phyloP scores from a whole-genome alignment of 805 yeast species.

The Schwanniomyces pseudopolymorphus region DNA sequence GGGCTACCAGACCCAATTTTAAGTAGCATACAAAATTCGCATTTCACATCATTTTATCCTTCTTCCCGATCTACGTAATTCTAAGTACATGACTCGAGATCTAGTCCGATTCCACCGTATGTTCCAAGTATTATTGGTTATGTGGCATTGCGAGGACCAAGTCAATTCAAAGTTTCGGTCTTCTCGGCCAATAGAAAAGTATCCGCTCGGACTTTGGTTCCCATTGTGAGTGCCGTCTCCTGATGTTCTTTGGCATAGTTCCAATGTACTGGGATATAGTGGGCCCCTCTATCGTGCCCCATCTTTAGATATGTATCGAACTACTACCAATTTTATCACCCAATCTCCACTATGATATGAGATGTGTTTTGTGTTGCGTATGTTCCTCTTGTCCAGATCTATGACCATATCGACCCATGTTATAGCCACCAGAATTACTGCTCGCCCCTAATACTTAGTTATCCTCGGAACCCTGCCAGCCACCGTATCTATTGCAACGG shows the following conservation, averaged over 20 bases:
- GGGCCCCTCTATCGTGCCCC: not conserved
- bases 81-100: too few species aligned
- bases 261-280: not conserved
- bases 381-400: not conserved
- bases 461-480: not conserved
- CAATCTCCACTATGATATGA: not conserved
- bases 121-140: not conserved
- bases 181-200: not conserved
- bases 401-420: too few species aligned
- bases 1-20: conserved; percentile 43
- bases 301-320: not conserved
- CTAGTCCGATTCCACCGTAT: too few species aligned
- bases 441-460: not conserved
- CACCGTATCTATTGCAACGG: not conserved
- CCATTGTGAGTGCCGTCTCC: not conserved
- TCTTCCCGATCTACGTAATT: not conserved
- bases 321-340: not conserved
- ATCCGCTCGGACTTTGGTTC: not conserved
- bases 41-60: not conserved
- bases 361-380: not conserved
- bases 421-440: not conserved
- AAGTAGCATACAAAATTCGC: not conserved
- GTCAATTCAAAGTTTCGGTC: not conserved
- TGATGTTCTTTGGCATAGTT: not conserved
- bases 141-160: not conserved